These are phyloP conservation scores for Psilocybe tampanensis DNA, from an alignment of 768 basidiomycete genomes.

Conservation along the genomic window DNA sequence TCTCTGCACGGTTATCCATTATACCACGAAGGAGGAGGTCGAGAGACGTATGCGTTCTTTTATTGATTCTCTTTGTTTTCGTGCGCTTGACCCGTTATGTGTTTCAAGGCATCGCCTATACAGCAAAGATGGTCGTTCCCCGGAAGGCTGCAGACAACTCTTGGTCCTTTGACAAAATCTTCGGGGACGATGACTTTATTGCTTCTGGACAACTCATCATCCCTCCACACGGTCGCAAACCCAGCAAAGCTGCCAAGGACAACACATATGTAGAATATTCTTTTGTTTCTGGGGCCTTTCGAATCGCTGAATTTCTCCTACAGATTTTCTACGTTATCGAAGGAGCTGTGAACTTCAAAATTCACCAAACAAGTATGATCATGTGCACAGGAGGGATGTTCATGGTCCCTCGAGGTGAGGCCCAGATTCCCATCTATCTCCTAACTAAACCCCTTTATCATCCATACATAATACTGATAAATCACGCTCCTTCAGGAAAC, in stretches of 20 bases:
- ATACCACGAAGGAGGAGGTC: constrained; percentile 58
- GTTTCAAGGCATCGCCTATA: constrained; percentile 75
- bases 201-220: constrained; percentile 89
- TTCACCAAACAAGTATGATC: constrained; percentile 79
- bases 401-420: constrained; percentile 84
- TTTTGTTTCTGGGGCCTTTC: background rate
- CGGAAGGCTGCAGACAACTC: constrained; percentile 58
- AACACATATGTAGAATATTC: constrained; percentile 58
- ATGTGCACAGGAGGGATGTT: constrained; percentile 86
- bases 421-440: background rate
- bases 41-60: constrained; percentile 62
- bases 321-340: constrained; percentile 72
- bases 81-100: background rate
- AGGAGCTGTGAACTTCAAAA: constrained; percentile 85
- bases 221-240: constrained; percentile 79
- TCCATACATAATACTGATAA: no score
- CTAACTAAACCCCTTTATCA: no score
- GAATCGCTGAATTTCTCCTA: background rate
- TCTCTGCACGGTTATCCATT: constrained; percentile 70
- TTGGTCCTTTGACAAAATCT: constrained; percentile 91
- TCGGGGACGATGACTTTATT: constrained; percentile 88
- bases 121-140: constrained; percentile 67
- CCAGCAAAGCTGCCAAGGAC: constrained; percentile 87
- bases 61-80: constrained; percentile 5
- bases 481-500: constrained; percentile 72